These are phyloP conservation scores for Panicum miliaceum DNA, from an alignment of 176 grass and related monocot genomes.

Conservation along the genomic window DNA sequence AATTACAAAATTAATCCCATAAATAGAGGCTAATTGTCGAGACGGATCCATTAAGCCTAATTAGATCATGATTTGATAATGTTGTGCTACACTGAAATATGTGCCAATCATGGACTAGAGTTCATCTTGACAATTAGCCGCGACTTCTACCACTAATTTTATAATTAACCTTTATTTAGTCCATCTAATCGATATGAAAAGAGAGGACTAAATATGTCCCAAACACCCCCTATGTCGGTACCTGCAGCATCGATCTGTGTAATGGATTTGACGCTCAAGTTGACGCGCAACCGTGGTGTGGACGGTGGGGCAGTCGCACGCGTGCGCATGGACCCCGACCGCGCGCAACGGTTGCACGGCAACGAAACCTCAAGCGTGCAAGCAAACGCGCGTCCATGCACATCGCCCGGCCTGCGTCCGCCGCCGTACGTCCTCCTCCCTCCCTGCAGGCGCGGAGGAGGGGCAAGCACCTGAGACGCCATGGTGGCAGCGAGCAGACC, in stretches of 20 bases:
- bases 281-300: slow-evolving; percentile 26
- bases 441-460: no score
- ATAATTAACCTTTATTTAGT: no score
- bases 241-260: neutral
- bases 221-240: neutral
- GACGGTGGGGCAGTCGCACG: neutral
- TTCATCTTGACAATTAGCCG: no score
- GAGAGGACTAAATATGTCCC: no score
- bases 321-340: slow-evolving; percentile 12
- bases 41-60: no score
- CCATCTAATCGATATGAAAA: no score
- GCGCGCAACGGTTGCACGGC: slow-evolving; percentile 29
- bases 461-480: slow-evolving; percentile 30
- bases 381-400: slow-evolving; percentile 15
- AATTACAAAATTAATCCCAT: no score
- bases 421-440: neutral
- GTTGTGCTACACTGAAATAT: no score
- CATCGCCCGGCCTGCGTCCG: neutral
- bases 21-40: no score
- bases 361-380: slow-evolving; percentile 35
- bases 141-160: no score
- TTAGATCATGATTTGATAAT: no score
- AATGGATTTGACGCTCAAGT: slow-evolving; percentile 5
- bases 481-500: neutral
- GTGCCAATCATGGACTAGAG: no score